These are phyloP conservation scores for Balamuthia mandrillaris DNA, from an alignment of 208 protist genomes.

Conservation along the genomic window DNA sequence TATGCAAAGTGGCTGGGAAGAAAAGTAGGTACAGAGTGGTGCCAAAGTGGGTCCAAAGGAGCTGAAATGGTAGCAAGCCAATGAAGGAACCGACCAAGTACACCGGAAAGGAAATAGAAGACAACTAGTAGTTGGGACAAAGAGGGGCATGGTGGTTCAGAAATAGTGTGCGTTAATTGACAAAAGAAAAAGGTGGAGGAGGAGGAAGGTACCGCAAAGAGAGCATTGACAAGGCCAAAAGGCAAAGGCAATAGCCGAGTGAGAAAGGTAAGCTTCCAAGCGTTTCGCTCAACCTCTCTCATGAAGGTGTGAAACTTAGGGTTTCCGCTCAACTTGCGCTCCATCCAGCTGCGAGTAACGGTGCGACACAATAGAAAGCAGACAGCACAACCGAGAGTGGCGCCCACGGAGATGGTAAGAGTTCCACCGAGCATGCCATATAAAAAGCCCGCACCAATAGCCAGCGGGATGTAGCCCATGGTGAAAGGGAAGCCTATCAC, in stretches of 20 bases:
- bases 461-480: slow-evolving; percentile 27
- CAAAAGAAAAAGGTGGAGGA: not conserved
- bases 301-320: slow-evolving; percentile 39
- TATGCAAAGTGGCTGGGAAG: not conserved
- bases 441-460: slow-evolving; percentile 13
- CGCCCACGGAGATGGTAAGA: slow-evolving; percentile 19
- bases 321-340: slow-evolving; percentile 18
- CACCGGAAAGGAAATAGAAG: slow-evolving; percentile 30
- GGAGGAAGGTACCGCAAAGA: slow-evolving; percentile 32
- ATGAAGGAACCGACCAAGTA: slow-evolving; percentile 31
- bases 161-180: not conserved
- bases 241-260: slow-evolving; percentile 25
- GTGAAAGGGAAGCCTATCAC: slow-evolving; percentile 29
- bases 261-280: slow-evolving; percentile 35
- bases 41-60: slow-evolving; percentile 34
- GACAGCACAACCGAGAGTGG: not conserved
- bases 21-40: slow-evolving; percentile 20
- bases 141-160: not conserved
- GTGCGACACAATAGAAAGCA: slow-evolving; percentile 15
- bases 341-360: slow-evolving; percentile 15
- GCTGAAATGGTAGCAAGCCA: slow-evolving; percentile 20
- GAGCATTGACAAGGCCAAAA: slow-evolving; percentile 30
- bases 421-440: slow-evolving; percentile 31
- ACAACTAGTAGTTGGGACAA: too few relatives aligned
- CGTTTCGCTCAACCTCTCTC: slow-evolving; percentile 24